phyloP scores from a whole-genome alignment of 1,284 basidiomycete genomes.

The Somion occarium region DNA sequence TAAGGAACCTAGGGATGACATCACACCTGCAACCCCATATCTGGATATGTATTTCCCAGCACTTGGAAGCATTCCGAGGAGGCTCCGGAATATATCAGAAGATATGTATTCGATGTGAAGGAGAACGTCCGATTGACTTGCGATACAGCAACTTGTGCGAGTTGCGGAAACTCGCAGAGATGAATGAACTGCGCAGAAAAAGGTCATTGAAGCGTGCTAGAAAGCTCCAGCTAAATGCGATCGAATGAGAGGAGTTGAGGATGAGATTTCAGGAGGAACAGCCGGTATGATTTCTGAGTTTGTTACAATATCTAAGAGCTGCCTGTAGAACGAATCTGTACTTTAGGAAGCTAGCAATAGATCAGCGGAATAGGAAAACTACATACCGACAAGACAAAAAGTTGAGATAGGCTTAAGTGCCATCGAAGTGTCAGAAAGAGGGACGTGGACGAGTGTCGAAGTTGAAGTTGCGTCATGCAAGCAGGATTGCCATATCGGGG shows the following conservation, averaged over 20 bases:
- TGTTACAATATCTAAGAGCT: slow-evolving; percentile 59
- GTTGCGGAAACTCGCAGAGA: slow-evolving; percentile 56
- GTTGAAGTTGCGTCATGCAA: too few relatives aligned
- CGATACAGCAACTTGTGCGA: slow-evolving; percentile 61
- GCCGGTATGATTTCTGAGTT: slow-evolving; percentile 40
- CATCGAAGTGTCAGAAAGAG: too few relatives aligned
- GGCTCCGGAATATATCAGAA: slow-evolving; percentile 57
- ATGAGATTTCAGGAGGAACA: slow-evolving; percentile 33
- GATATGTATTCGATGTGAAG: slow-evolving; percentile 67
- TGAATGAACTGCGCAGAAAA: slow-evolving; percentile 66
- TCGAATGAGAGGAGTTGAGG: slow-evolving; percentile 66
- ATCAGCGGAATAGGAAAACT: too few relatives aligned
- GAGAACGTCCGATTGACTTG: slow-evolving; percentile 39
- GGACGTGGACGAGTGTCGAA: too few relatives aligned
- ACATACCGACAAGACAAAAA: too few relatives aligned
- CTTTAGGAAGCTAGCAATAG: slow-evolving; percentile 38
- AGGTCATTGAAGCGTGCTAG: slow-evolving; percentile 36
- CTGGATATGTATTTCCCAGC: slow-evolving; percentile 64
- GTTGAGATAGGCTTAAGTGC: too few relatives aligned
- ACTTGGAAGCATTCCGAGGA: slow-evolving; percentile 13
- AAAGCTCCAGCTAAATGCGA: slow-evolving; percentile 52
- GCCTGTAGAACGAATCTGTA: slow-evolving; percentile 66
- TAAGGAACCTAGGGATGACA: slow-evolving; percentile 55
- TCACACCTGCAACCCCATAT: slow-evolving; percentile 78
- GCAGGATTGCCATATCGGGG: too few relatives aligned